Evolutionary conservation across 306 rosid genomes (phyloP).

Genomic region (Canavalia ensiformis): DNA sequence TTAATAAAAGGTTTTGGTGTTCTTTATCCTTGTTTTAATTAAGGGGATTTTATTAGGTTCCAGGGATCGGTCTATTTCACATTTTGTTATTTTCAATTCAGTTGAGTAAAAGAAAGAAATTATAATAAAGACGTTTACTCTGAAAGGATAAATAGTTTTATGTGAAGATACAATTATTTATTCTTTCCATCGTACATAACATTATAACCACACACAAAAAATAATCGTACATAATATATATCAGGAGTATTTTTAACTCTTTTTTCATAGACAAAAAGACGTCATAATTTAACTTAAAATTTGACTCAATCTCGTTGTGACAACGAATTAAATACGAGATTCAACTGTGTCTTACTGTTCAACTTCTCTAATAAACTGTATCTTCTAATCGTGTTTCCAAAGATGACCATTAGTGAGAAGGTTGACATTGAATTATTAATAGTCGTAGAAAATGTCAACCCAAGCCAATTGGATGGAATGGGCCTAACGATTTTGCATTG

Average conservation of each 20-base stretch:
- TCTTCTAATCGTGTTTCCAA: neutral
- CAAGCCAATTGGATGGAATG: neutral
- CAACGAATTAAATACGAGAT: constrained; percentile 3
- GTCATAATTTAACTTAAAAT: neutral
- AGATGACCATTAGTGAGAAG: neutral
- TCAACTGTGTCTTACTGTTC: neutral
- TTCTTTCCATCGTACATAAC: neutral
- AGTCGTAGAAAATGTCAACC: neutral
- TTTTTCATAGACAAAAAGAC: neutral
- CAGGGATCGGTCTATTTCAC: neutral
- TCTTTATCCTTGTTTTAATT: neutral
- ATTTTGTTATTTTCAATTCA: neutral
- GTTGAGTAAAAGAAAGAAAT: neutral
- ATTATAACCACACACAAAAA: neutral
- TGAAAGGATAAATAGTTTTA: neutral
- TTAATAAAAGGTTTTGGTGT: no score
- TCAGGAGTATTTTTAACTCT: neutral
- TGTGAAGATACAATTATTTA: neutral
- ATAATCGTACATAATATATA: neutral
- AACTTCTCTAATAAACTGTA: constrained; percentile 4
- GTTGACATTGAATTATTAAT: neutral
- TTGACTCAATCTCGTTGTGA: neutral
- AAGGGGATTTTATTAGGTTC: neutral
- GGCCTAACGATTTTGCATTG: constrained; percentile 2
- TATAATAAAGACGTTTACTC: neutral